Percentiles rank a stretch among this genome's conserved stretches.
phyloP scores from a whole-genome alignment of 2,329 filamentous ascomycete species.

The Pezicula radicicola region DNA sequence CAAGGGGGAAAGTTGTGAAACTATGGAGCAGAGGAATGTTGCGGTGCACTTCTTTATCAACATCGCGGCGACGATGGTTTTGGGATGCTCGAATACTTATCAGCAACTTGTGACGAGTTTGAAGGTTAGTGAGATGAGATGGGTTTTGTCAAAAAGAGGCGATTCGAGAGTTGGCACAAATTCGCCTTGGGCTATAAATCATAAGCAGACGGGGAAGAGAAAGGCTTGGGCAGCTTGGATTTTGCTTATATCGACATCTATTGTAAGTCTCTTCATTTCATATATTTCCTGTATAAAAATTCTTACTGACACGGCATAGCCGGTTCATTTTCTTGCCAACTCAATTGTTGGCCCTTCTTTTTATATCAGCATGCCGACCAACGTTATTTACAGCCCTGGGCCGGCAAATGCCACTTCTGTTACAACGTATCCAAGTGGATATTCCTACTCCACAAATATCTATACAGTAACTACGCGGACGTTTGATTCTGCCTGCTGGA shows the following conservation, averaged over 20 bases:
- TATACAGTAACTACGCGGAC: background rate
- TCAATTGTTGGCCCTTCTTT: slow-evolving; percentile 17
- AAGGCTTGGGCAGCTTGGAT: slow-evolving; percentile 16
- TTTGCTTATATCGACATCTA: slow-evolving; percentile 16
- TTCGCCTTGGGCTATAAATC: slow-evolving; percentile 15
- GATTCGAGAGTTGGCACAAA: slow-evolving; percentile 18
- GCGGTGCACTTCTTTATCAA: slow-evolving; percentile 16
- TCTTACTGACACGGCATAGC: slow-evolving; percentile 2
- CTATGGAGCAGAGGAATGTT: slow-evolving; percentile 11
- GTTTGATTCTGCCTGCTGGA: slow-evolving; percentile 12
- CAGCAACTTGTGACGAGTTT: slow-evolving; percentile 16
- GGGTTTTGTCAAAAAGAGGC: slow-evolving; percentile 13
- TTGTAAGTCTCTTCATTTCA: slow-evolving; percentile 7
- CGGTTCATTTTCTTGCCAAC: slow-evolving; percentile 19
- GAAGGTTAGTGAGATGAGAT: slow-evolving; percentile 13
- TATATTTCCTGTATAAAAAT: background rate
- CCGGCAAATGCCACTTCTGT: background rate
- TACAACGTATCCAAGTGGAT: too few species aligned
- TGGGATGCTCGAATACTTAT: slow-evolving; percentile 20
- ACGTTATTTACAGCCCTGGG: background rate
- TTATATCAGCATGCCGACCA: slow-evolving; percentile 13
- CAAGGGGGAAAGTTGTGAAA: slow-evolving; percentile 13
- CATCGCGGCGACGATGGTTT: slow-evolving; percentile 16
- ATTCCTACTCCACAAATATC: background rate
- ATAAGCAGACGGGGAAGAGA: slow-evolving; percentile 14